Evolutionary conservation across 1,139 yeast species (phyloP).

Genomic region (Lodderomyces pseudojiufengensis): DNA sequence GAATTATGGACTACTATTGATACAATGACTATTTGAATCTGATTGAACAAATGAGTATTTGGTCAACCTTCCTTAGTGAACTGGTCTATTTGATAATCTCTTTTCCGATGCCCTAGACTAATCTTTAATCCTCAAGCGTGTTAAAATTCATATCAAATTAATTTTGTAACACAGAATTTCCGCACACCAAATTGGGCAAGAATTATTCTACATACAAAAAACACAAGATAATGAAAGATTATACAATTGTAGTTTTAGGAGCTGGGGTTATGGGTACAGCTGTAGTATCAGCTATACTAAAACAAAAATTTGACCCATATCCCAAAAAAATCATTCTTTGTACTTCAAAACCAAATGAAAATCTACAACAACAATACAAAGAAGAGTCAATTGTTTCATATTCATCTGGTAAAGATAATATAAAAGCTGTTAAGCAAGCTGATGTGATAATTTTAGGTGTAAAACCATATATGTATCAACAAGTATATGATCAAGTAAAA

Average conservation of each 20-base stretch:
- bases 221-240: conserved; percentile 23
- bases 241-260: conserved; percentile 78
- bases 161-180: too few species aligned
- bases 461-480: conserved; percentile 76
- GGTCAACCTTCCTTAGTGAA: too few species aligned
- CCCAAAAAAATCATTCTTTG: conserved; percentile 77
- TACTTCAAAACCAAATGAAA: conserved; percentile 31
- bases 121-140: too few species aligned
- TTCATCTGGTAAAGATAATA: conserved; percentile 51
- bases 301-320: conserved; percentile 43
- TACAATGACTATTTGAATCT: too few species aligned
- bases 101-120: too few species aligned
- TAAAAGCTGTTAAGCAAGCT: conserved; percentile 56
- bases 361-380: conserved; percentile 9
- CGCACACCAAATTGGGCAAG: neutral
- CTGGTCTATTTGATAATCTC: too few species aligned
- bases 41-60: too few species aligned
- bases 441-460: conserved; percentile 78
- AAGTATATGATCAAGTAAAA: conserved; percentile 47
- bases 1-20: too few species aligned
- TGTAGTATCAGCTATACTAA: conserved; percentile 74
- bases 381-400: conserved; percentile 49
- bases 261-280: conserved; percentile 98
- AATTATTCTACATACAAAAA: neutral
- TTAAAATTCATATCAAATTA: too few species aligned